phyloP scores from a whole-genome alignment of 176 grass and related monocot species.

The Eragrostis curvula region DNA sequence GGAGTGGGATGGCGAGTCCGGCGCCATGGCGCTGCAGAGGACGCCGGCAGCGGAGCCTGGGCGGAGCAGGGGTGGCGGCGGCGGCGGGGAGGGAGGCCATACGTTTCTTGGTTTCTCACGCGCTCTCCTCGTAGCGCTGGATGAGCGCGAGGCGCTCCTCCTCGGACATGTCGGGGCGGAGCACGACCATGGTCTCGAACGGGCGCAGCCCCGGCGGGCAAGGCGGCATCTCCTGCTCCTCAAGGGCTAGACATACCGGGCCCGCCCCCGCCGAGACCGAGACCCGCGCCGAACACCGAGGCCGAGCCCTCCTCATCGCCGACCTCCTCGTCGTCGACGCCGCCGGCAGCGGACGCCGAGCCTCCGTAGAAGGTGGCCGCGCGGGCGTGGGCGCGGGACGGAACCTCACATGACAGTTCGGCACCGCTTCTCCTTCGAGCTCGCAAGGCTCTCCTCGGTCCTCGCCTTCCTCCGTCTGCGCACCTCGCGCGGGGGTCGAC shows the following conservation, averaged over 20 bases:
- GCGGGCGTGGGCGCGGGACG: background rate
- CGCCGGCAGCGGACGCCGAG: constrained; percentile 43
- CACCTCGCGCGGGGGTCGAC: too few relatives aligned
- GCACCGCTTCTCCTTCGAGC: too few relatives aligned
- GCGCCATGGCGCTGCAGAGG: too few relatives aligned
- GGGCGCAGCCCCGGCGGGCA: constrained; percentile 90
- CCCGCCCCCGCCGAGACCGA: constrained; percentile 45
- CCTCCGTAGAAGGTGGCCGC: constrained; percentile 56
- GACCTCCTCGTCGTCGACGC: constrained; percentile 40
- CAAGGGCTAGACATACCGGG: constrained; percentile 71
- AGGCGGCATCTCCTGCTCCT: constrained; percentile 87
- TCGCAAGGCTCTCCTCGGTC: too few relatives aligned
- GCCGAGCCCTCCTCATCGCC: constrained; percentile 44
- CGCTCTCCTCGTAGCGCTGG: constrained; percentile 98
- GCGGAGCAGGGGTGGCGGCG: too few relatives aligned
- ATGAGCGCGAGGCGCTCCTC: constrained; percentile 93
- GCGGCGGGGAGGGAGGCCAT: too few relatives aligned
- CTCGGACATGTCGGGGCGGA: constrained; percentile 94
- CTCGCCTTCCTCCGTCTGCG: too few relatives aligned
- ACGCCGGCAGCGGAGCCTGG: too few relatives aligned
- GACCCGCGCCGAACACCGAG: constrained; percentile 14
- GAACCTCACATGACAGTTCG: too few relatives aligned
- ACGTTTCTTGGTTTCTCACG: too few relatives aligned
- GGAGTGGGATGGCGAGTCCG: too few relatives aligned
- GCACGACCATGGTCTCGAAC: constrained; percentile 92